Conservation (phyloP, 1,284 basidiomycete species). For the Apiotrichum montevideense region DNA sequence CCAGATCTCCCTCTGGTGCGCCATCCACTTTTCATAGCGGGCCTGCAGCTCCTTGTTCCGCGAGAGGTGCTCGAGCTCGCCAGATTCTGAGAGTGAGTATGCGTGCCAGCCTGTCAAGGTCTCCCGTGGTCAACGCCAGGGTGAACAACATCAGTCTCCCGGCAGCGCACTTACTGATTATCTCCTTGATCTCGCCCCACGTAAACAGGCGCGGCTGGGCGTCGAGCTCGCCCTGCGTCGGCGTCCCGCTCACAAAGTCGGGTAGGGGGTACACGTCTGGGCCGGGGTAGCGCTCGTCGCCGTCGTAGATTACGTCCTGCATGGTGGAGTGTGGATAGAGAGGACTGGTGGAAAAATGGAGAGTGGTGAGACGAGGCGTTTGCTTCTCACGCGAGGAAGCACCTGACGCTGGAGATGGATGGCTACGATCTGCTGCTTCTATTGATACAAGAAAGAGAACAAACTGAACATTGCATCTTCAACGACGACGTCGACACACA, state of each 20-base stretch:
- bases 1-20: conserved; percentile 31
- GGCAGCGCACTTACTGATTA: conserved; percentile 24
- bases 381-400: too few relatives aligned
- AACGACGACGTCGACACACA: too few relatives aligned
- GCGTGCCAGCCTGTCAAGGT: too few relatives aligned
- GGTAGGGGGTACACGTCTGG: conserved; percentile 30
- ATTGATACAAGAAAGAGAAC: too few relatives aligned
- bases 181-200: conserved; percentile 43
- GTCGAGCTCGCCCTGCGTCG: conserved; percentile 40
- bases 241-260: conserved; percentile 28
- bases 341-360: not conserved
- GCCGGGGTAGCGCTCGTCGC: conserved; percentile 34
- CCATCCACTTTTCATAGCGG: conserved; percentile 41
- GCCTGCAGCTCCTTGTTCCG: conserved; percentile 39
- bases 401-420: too few relatives aligned
- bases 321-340: not conserved
- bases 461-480: too few relatives aligned
- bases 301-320: not conserved
- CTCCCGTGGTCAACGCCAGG: too few relatives aligned
- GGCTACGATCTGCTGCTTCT: too few relatives aligned
- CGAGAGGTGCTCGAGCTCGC: conserved; percentile 32
- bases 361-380: too few relatives aligned
- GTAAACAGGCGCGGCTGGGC: conserved; percentile 40
- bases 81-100: conserved; percentile 14
- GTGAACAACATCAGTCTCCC: not conserved